Evolutionary conservation across 345 rosid species (phyloP), one percentile per base, ranked within the genome.

Genomic region (Raphanus raphanistrum): DNA sequence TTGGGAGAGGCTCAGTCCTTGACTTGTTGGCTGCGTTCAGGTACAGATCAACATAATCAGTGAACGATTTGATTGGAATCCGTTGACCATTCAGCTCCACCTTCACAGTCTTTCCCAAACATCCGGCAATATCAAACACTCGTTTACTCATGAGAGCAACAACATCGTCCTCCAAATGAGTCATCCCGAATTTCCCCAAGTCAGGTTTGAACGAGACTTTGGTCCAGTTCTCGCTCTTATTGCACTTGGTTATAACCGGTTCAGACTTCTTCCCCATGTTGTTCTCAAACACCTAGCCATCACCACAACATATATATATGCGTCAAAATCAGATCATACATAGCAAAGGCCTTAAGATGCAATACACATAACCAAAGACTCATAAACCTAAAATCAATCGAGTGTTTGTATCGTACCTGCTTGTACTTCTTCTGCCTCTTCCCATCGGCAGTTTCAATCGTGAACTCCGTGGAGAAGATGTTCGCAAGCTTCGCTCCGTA

Each of bases 401-500:
- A 48, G 6, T 41, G 48, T 48, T 0, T 13, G 17, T 13, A 48
- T 43, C 17, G 16, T 50, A 52, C 98, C 98, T 93, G 99, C 85
- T 96, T 93, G 66, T 96, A 96, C 81, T 87, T 90, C 80, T 87
- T 90, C 79, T 66, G 87, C 6, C 97, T 77, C 80, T 79, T 89
- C 1, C 97, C 98, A 72, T 96, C 97, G 0, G 98, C 98, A 0
- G 99, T 96, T 80, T 96, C 98, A 0, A 96, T 90, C 6, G 81
- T 84, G 78, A 96, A 96, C 84, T 96, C 93, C 0, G 88, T 90
- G 0, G 97, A 93, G 81, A 96, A 96, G 28, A 93, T 93, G 54
- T 96, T 96, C 0, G 99, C 84, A 5, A 96, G 95, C 89, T 96
- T 93, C 2, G 99, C 98, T 6, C 99, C 99, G 21, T 89, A 93